Percentiles rank a stretch among this genome's conserved stretches.
phyloP scores from a whole-genome alignment of 768 basidiomycete genomes.

The Galerina sulciceps region DNA sequence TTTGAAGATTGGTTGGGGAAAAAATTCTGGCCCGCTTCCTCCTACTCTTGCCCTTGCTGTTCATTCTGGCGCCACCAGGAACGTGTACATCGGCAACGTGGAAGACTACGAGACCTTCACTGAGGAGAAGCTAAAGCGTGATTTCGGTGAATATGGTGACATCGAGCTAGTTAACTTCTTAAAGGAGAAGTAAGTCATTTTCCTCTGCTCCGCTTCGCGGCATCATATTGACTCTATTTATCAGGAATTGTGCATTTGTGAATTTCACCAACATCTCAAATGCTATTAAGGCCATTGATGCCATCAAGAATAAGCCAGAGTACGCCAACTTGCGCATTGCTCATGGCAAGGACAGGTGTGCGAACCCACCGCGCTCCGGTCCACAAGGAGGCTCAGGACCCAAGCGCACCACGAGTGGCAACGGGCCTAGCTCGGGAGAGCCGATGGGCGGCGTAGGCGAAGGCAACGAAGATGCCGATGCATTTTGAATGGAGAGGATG shows the following conservation, averaged over 20 bases:
- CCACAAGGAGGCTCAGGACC: slow-evolving; percentile 68
- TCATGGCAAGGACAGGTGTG: slow-evolving; percentile 95
- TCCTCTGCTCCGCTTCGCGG: background rate
- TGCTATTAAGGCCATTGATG: slow-evolving; percentile 98
- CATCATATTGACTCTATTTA: slow-evolving; percentile 5
- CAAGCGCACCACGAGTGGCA: slow-evolving; percentile 49
- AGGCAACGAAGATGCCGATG: slow-evolving; percentile 37
- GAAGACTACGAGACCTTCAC: slow-evolving; percentile 94
- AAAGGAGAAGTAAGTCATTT: slow-evolving; percentile 79
- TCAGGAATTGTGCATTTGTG: slow-evolving; percentile 92
- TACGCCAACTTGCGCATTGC: slow-evolving; percentile 89
- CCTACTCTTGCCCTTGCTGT: slow-evolving; percentile 87
- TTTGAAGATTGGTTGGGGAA: slow-evolving; percentile 98
- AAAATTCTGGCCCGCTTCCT: slow-evolving; percentile 87
- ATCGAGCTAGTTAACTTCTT: slow-evolving; percentile 97
- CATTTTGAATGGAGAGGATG: slow-evolving; percentile 31
- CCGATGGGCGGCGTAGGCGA: slow-evolving; percentile 41
- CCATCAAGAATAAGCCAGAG: slow-evolving; percentile 89
- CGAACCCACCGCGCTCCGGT: slow-evolving; percentile 86
- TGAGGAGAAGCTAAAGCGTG: slow-evolving; percentile 87
- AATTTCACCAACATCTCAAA: slow-evolving; percentile 96
- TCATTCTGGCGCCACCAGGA: slow-evolving; percentile 91
- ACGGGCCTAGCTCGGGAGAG: slow-evolving; percentile 33
- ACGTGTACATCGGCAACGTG: slow-evolving; percentile 95
- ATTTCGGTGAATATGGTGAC: slow-evolving; percentile 96